These are phyloP conservation scores for Pythium utonaiense DNA, from an alignment of 352 stramenopile genomes.

Conservation along the genomic window DNA sequence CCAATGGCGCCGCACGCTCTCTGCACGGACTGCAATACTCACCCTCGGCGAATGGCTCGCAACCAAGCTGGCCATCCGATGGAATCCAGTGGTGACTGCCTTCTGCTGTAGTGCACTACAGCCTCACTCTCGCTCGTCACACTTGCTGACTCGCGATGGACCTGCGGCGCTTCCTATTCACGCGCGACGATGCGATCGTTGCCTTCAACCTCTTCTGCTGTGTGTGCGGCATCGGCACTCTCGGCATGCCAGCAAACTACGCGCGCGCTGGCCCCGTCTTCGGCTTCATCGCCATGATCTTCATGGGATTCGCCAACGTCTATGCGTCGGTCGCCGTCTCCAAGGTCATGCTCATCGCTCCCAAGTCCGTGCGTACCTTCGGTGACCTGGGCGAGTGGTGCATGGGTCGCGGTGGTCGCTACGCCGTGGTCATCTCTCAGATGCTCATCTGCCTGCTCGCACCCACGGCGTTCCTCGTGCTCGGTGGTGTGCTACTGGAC, in stretches of 20 bases:
- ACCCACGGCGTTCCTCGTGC: slow-evolving; percentile 25
- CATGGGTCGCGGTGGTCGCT: slow-evolving; percentile 24
- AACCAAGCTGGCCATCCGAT: neutral
- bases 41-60: neutral
- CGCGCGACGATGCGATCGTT: slow-evolving; percentile 21
- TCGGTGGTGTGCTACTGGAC: slow-evolving; percentile 20
- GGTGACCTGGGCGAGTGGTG: slow-evolving; percentile 30
- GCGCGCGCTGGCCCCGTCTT: slow-evolving; percentile 39
- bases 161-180: slow-evolving; percentile 20
- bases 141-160: too few relatives aligned
- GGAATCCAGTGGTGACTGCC: too few relatives aligned
- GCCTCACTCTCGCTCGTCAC: too few relatives aligned
- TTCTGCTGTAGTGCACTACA: too few relatives aligned
- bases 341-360: slow-evolving; percentile 30
- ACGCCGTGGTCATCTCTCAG: slow-evolving; percentile 20
- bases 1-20: neutral
- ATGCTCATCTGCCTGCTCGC: slow-evolving; percentile 18
- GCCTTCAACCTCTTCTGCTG: slow-evolving; percentile 50
- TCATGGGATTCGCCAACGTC: slow-evolving; percentile 27
- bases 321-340: slow-evolving; percentile 27
- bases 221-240: slow-evolving; percentile 68
- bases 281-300: slow-evolving; percentile 20
- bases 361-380: slow-evolving; percentile 22
- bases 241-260: slow-evolving; percentile 71
- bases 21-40: neutral